A percentile compares a stretch with the other conserved stretches of the same genome.
Evolutionary conservation across 192 early-diverging fungal genomes (phyloP).

Genomic region (Funneliformis mosseae): DNA sequence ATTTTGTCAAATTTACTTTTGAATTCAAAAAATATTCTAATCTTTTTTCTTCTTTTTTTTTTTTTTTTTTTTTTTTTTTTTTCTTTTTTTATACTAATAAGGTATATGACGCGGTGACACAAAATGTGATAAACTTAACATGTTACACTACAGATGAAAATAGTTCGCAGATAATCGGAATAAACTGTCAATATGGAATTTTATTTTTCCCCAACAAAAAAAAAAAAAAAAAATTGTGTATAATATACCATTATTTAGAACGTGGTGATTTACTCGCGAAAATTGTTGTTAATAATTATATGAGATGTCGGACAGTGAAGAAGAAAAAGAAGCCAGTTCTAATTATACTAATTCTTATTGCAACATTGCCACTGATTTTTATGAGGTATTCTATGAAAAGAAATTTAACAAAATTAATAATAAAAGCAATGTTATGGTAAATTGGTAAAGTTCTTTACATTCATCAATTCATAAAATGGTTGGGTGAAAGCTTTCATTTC

Average conservation of each 20-base stretch:
- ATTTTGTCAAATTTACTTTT: background rate
- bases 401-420: background rate
- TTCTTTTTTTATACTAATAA: no score
- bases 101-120: no score
- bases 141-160: no score
- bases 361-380: constrained; percentile 83
- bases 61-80: no score
- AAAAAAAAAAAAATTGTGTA: no score
- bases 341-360: constrained; percentile 83
- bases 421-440: background rate
- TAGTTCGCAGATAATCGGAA: no score
- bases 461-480: constrained; percentile 47
- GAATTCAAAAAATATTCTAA: background rate
- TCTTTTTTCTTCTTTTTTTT: no score
- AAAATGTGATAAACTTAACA: no score
- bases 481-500: constrained; percentile 95
- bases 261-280: constrained; percentile 37
- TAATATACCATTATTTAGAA: no score
- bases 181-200: no score
- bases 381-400: constrained; percentile 56
- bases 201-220: no score
- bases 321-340: constrained; percentile 49
- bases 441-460: background rate
- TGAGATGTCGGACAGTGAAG: constrained; percentile 62
- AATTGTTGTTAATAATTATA: constrained; percentile 70